Percentiles rank a stretch among this genome's conserved stretches.
These are phyloP conservation scores for Psilocybe azurescens DNA, from an alignment of 768 basidiomycete species.

Conservation along the genomic window DNA sequence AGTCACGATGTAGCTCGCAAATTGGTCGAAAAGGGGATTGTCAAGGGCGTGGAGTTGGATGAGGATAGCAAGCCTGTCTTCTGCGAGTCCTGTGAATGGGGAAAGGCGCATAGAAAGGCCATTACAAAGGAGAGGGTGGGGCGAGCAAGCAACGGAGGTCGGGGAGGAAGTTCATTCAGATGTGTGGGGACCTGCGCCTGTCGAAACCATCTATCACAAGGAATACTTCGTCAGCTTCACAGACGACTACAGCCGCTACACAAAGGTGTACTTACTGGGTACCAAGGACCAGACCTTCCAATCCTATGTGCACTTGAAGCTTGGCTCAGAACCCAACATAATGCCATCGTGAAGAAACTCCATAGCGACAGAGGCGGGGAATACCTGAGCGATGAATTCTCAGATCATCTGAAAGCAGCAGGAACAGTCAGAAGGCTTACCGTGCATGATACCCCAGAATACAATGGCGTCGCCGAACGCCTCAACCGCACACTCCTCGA, in stretches of 20 bases:
- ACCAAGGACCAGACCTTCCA: too few relatives aligned
- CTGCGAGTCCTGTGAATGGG: slow-evolving; percentile 50
- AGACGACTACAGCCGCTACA: slow-evolving; percentile 27
- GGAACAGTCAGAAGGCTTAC: too few relatives aligned
- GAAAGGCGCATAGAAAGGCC: slow-evolving; percentile 30
- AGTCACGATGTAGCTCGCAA: slow-evolving; percentile 22
- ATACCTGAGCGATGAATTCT: too few relatives aligned
- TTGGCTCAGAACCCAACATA: slow-evolving; percentile 33
- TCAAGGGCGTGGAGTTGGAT: slow-evolving; percentile 15
- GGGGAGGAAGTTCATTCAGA: slow-evolving; percentile 29
- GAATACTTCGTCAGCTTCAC: slow-evolving; percentile 37
- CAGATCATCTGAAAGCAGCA: too few relatives aligned
- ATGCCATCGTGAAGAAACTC: slow-evolving; percentile 28
- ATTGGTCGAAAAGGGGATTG: slow-evolving; percentile 28
- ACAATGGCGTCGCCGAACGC: slow-evolving; percentile 45
- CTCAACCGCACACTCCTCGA: slow-evolving; percentile 38
- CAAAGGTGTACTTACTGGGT: too few relatives aligned
- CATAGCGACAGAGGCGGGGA: slow-evolving; percentile 40
- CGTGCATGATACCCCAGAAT: not conserved
- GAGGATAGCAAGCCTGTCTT: slow-evolving; percentile 16
- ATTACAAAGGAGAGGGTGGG: too few relatives aligned
- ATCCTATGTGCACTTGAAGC: slow-evolving; percentile 31
- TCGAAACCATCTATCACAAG: slow-evolving; percentile 19
- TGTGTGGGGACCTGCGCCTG: slow-evolving; percentile 42
- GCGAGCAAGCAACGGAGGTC: too few relatives aligned